phyloP scores from a whole-genome alignment of 192 early-diverging fungal species.

The Geranomyces michiganensis region DNA sequence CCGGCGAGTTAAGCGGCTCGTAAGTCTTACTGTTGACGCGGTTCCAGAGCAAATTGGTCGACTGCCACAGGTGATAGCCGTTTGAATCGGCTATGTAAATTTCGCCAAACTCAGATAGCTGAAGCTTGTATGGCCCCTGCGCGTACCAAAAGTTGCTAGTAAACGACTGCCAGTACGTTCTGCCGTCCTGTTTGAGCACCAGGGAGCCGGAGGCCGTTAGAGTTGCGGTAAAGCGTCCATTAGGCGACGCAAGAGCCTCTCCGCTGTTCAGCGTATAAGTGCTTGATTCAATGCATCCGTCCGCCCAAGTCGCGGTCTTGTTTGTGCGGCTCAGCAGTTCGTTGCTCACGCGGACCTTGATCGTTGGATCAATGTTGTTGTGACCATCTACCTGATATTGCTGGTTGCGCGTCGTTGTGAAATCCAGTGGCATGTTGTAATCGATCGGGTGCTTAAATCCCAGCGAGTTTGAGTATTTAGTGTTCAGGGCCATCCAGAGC shows the following conservation, averaged over 20 bases:
- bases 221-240: background rate
- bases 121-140: slow-evolving; percentile 4
- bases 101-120: slow-evolving; percentile 7
- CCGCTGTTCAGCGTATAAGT: background rate
- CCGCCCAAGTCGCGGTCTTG: background rate
- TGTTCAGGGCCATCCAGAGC: slow-evolving; percentile 4
- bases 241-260: background rate
- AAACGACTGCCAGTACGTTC: background rate
- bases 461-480: background rate
- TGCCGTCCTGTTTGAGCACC: background rate
- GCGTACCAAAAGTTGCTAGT: slow-evolving; percentile 6
- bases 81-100: background rate
- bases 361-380: background rate
- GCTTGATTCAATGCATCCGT: background rate
- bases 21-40: background rate
- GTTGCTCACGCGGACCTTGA: background rate
- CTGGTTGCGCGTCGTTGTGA: background rate
- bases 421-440: background rate
- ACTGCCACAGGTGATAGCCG: slow-evolving; percentile 6
- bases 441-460: slow-evolving; percentile 8
- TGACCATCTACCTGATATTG: slow-evolving; percentile 2
- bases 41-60: slow-evolving; percentile 1
- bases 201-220: background rate
- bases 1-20: slow-evolving; percentile 8
- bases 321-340: slow-evolving; percentile 2